Base-by-base conservation (phyloP, 2,329 filamentous ascomycete species). In the Claviceps sp. region DNA sequence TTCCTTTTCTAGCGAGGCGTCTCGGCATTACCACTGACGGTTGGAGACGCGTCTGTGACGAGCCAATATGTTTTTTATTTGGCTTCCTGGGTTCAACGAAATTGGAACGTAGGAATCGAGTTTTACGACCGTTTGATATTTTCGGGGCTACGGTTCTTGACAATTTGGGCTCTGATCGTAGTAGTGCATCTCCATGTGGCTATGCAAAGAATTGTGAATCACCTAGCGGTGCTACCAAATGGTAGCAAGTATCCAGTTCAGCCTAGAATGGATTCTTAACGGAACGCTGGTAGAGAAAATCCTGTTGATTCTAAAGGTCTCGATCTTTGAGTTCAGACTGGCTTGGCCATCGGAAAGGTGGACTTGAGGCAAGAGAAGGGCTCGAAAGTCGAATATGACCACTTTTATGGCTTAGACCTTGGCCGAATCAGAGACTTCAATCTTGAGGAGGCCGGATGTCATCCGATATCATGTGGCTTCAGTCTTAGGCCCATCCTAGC, bases 211-310 rank as follows among this genome's bases (percentile, higher is more conserved):
- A 46, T 20, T 45, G 22, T 30, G n/a, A 30, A 20, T 38, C 3
- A 54, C 70, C 84, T 84, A 85, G 74, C 79, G 84, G 82, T 86
- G 84, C 83, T 82, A 77, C 80, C 81, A 74, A 70, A 75, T 78
- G 84, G 76, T 75, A 77, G 84, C 84, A 84, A 78, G 84, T 76
- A 73, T 81, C 78, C 71, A 71, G 74, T 78, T 81, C 73, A 76
- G 65, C 76, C 72, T 75, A 84, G 79, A 78, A 79, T 76, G 71
- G 74, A 77, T 75, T 75, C 82, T 84, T 84, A 87, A 88, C 84
- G 85, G 84, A 88, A 81, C 84, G 82, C 85, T 87, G 84, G 85
- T 66, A 89, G 74, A 86, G 71, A 60, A 67, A 7, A 62, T 50
- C 30, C 52, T 52, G 54, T 67, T 63, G 67, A 60, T 50, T 60